Conservation (phyloP, 2,329 filamentous ascomycete species). For the Xylariaceae sp. region DNA sequence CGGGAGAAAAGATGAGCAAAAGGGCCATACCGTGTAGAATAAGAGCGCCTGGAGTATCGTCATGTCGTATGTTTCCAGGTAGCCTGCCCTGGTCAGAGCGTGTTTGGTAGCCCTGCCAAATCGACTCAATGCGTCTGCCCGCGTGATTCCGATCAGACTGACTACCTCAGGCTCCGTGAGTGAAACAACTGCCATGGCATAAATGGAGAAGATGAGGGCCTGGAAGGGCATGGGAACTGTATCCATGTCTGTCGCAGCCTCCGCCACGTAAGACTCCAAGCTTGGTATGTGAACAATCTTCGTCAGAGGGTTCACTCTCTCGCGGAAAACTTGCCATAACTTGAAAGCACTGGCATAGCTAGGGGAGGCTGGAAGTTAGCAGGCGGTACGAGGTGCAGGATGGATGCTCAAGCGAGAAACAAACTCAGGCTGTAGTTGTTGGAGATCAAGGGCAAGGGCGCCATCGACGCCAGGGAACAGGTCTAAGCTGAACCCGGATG, state of each 20-base stretch:
- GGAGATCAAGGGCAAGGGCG: constrained; percentile 8
- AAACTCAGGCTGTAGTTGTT: constrained; percentile 17
- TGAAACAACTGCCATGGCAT: constrained; percentile 39
- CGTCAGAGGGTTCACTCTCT: constrained; percentile 51
- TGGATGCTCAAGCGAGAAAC: neutral
- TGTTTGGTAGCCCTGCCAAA: constrained; percentile 18
- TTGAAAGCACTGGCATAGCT: constrained; percentile 39
- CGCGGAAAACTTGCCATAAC: constrained; percentile 50
- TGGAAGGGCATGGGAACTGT: constrained; percentile 36
- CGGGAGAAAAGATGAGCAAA: constrained; percentile 1
- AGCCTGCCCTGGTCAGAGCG: constrained; percentile 21
- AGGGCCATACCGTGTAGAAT: constrained; percentile 21
- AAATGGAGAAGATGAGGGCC: constrained; percentile 42
- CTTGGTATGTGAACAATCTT: constrained; percentile 52
- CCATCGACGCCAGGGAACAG: constrained; percentile 17
- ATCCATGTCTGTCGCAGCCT: constrained; percentile 38
- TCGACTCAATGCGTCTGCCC: constrained; percentile 15
- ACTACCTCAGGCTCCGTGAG: constrained; percentile 35
- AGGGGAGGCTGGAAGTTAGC: constrained; percentile 1
- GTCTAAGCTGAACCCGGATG: constrained; percentile 14
- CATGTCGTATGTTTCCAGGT: constrained; percentile 31
- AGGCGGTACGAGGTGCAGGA: neutral
- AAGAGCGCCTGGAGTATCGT: constrained; percentile 33
- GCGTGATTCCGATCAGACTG: constrained; percentile 13
- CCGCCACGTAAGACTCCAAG: constrained; percentile 42